Conservation (phyloP, 140 eudicot species). For the Eryngium alpinum region DNA sequence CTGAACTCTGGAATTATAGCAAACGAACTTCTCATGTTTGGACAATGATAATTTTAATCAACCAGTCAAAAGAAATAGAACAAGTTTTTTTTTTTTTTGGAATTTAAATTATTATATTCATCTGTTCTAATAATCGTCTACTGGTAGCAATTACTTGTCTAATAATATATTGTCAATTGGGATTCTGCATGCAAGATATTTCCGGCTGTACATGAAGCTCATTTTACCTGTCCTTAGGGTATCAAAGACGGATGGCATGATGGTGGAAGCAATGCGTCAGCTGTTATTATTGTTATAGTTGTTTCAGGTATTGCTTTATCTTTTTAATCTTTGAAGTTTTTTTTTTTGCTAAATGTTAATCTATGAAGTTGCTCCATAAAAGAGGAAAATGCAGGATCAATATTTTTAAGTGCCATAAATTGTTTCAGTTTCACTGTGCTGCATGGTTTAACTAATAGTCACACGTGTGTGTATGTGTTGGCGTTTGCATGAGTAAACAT, state of each 20-base stretch:
- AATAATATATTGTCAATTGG: background rate
- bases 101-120: background rate
- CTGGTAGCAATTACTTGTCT: background rate
- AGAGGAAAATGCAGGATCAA: background rate
- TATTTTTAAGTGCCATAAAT: background rate
- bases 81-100: background rate
- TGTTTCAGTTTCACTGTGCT: background rate
- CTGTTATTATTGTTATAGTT: slow-evolving; percentile 71
- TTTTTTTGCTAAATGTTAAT: background rate
- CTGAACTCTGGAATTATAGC: too few relatives aligned
- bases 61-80: background rate
- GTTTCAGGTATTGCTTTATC: slow-evolving; percentile 60
- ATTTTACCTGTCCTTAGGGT: slow-evolving; percentile 40
- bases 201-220: background rate
- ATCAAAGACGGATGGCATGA: slow-evolving; percentile 94
- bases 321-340: background rate
- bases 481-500: too few relatives aligned
- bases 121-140: background rate
- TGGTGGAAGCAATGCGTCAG: slow-evolving; percentile 93
- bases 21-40: background rate
- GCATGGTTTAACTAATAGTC: background rate
- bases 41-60: background rate
- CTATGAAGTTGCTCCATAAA: too few relatives aligned
- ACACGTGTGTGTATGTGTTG: too few relatives aligned
- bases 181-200: background rate